Evolutionary conservation across 169 alveolate genomes (phyloP).

Genomic region (Theileria parva): DNA sequence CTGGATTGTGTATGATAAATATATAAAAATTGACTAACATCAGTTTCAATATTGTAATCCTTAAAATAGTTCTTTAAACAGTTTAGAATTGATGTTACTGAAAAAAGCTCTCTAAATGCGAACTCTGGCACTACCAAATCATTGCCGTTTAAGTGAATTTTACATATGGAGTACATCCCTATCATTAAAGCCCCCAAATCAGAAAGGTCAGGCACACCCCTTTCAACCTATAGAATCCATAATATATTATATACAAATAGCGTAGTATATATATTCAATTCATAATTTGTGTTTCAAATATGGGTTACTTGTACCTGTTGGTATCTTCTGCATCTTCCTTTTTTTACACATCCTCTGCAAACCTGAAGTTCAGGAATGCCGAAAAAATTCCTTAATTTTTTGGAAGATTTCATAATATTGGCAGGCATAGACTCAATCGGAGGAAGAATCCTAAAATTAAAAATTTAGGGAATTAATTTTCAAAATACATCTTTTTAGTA

Average conservation of each 20-base stretch:
- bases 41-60: slow-evolving; percentile 9
- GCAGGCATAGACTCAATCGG: slow-evolving; percentile 68
- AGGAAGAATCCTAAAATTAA: slow-evolving; percentile 33
- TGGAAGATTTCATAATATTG: slow-evolving; percentile 62
- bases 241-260: neutral
- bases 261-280: neutral
- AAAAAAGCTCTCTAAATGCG: slow-evolving; percentile 50
- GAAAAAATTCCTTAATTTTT: slow-evolving; percentile 57
- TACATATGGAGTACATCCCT: slow-evolving; percentile 53
- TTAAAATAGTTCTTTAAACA: slow-evolving; percentile 14
- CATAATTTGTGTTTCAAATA: neutral
- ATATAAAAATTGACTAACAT: slow-evolving; percentile 20
- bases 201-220: slow-evolving; percentile 58
- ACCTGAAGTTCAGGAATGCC: slow-evolving; percentile 64
- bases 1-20: neutral
- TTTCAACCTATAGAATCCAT: slow-evolving; percentile 15
- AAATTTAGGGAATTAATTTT: neutral
- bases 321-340: slow-evolving; percentile 56
- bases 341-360: slow-evolving; percentile 60
- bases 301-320: slow-evolving; percentile 33
- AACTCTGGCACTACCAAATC: slow-evolving; percentile 50
- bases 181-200: slow-evolving; percentile 54
- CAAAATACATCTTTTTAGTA: slow-evolving; percentile 40
- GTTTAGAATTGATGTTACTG: slow-evolving; percentile 36
- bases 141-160: slow-evolving; percentile 39